These are phyloP conservation scores for Cladobotryum protrusum DNA, from an alignment of 2,329 filamentous ascomycete species.

Conservation along the genomic window DNA sequence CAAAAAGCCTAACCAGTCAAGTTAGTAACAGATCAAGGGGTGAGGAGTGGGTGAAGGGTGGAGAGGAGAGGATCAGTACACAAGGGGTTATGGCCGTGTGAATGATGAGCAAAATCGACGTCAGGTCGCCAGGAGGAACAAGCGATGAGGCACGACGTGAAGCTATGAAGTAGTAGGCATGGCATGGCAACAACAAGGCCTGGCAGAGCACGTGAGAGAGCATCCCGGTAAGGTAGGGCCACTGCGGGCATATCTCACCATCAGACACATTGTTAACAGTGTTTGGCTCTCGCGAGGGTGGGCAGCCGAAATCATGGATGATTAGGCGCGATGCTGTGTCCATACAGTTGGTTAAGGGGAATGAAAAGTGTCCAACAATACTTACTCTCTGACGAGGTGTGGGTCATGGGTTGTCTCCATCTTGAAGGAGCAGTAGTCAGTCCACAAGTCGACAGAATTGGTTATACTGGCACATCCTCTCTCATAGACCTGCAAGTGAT, in stretches of 20 bases:
- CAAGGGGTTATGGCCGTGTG: slow-evolving; percentile 38
- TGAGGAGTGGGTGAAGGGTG: slow-evolving; percentile 24
- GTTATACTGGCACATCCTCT: slow-evolving; percentile 88
- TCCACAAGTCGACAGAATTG: slow-evolving; percentile 93
- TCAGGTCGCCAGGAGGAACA: slow-evolving; percentile 27
- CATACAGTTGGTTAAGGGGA: slow-evolving; percentile 54
- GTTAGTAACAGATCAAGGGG: slow-evolving; percentile 22
- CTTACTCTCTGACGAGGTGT: slow-evolving; percentile 99
- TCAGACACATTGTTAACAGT: slow-evolving; percentile 34
- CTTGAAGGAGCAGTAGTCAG: slow-evolving; percentile 96
- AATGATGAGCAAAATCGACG: slow-evolving; percentile 38
- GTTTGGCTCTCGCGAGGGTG: slow-evolving; percentile 29
- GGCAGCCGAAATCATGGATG: slow-evolving; percentile 35
- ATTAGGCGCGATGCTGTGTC: slow-evolving; percentile 37
- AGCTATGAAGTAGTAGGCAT: slow-evolving; percentile 31
- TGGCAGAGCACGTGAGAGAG: slow-evolving; percentile 61
- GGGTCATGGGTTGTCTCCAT: slow-evolving; percentile 94
- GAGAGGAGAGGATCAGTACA: slow-evolving; percentile 55
- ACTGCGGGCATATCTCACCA: slow-evolving; percentile 68
- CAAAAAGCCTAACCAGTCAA: slow-evolving; percentile 68
- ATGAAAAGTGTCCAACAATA: slow-evolving; percentile 60
- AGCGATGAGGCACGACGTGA: slow-evolving; percentile 33
- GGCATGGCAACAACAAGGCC: slow-evolving; percentile 46
- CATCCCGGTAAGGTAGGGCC: slow-evolving; percentile 50
- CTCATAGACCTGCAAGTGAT: slow-evolving; percentile 69